Conservation (phyloP, 192 early-diverging fungal species). For the Dimargaris xerosporica region DNA sequence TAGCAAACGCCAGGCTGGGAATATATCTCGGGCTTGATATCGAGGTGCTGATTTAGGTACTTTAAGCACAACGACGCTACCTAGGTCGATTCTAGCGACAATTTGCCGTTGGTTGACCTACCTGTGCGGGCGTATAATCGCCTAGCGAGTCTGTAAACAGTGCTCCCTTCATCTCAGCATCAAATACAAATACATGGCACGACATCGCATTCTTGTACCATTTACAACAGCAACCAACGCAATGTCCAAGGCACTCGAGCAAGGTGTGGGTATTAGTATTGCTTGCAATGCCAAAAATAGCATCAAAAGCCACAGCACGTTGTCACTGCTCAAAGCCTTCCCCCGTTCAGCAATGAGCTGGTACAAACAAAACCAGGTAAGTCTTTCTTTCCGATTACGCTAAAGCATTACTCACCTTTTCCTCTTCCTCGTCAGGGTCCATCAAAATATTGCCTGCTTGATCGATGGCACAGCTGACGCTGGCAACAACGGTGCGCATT, state of each 20-base stretch:
- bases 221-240: neutral
- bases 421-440: conserved; percentile 69
- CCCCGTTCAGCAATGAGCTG: neutral
- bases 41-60: neutral
- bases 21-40: neutral
- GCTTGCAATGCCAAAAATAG: neutral
- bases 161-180: conserved; percentile 26
- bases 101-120: conserved; percentile 14
- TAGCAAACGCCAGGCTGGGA: neutral
- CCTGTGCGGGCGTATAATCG: conserved; percentile 48
- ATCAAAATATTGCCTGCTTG: conserved; percentile 39
- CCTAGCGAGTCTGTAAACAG: conserved; percentile 61
- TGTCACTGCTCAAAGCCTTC: neutral
- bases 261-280: conserved; percentile 6
- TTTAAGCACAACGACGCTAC: neutral
- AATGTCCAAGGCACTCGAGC: neutral
- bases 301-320: neutral
- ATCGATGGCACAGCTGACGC: conserved; percentile 55
- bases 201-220: conserved; percentile 42
- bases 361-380: neutral
- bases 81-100: neutral
- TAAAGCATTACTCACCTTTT: conserved; percentile 26
- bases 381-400: neutral
- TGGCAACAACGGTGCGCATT: conserved; percentile 46
- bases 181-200: conserved; percentile 74